Conservation (phyloP, 2,329 filamentous ascomycete genomes). For the Cladophialophora exuberans region DNA sequence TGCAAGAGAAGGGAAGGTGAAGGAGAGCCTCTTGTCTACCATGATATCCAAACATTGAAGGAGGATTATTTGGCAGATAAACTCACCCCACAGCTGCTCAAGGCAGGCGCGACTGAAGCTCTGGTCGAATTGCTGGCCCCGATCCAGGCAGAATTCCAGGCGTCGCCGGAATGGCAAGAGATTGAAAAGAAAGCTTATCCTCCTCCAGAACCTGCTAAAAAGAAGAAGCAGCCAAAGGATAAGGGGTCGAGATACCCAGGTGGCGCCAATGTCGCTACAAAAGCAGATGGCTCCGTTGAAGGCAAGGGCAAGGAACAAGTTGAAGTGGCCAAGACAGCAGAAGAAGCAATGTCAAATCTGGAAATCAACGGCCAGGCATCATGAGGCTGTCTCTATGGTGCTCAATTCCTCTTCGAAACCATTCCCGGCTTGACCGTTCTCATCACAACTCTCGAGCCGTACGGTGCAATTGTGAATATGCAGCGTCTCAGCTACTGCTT, state of each 20-base stretch:
- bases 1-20: constrained; percentile 65
- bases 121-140: constrained; percentile 69
- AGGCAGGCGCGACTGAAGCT: constrained; percentile 76
- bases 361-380: constrained; percentile 26
- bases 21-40: constrained; percentile 77
- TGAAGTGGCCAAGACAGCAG: constrained; percentile 30
- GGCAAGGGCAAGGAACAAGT: constrained; percentile 29
- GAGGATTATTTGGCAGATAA: constrained; percentile 80
- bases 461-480: neutral
- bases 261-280: constrained; percentile 26
- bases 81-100: constrained; percentile 84
- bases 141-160: constrained; percentile 73
- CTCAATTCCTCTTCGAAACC: neutral
- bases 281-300: constrained; percentile 30
- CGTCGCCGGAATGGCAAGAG: constrained; percentile 77
- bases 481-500: neutral
- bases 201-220: constrained; percentile 60
- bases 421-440: neutral
- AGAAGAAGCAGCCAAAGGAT: constrained; percentile 75
- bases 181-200: constrained; percentile 82
- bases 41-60: constrained; percentile 72
- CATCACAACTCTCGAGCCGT: neutral
- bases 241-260: constrained; percentile 69
- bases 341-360: constrained; percentile 31
- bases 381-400: neutral